Evolutionary conservation across 2,329 filamentous ascomycete species (phyloP), one percentile per base, ranked within the genome.

Genomic region (Talaromyces rugulosus): DNA sequence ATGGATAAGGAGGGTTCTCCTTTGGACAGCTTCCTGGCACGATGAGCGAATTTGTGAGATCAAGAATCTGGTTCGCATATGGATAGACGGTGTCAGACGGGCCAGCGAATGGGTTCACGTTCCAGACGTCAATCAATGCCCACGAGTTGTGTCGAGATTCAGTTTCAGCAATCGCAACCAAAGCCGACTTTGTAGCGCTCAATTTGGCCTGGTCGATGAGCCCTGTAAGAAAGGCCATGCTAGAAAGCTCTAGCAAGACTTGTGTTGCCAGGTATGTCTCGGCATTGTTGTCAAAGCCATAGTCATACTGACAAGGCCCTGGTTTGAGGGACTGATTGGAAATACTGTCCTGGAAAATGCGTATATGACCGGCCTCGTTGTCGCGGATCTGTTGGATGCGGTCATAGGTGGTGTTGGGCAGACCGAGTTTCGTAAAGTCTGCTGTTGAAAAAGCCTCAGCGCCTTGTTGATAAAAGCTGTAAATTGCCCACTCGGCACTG

Each of bases 301-400:
- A 77, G 12, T 66, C 56, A 60, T 77, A 77, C 27, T 68, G 64
- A 67, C 75, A 78, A 2, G 69, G 65, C 0, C 73, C 75, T 0
- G 79, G 78, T 64, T 80, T 81, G 30, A 78, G 64, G 1, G 75
- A 79, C 2, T 70, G 75, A n/a, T 68, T 62, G 1, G 75, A 78
- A 52, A 81, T 80, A 40, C 74, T 68, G 61, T 77, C 74, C 62
- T 80, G 77, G 67, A 81, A 81, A 61, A 80, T 78, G 30, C 75
- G 71, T 16, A 80, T 66, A 62, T 81, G 78, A 3, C 78, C 78
- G 18, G 78, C 78, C 67, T 81, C 79, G 51, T 80, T 81, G 63
- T 81, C 75, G 6, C 78, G 73, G 58, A 81, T 81, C 62, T 80
- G 73, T 62, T 65, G 63, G 47, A 78, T 70, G 5, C 75, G 71